Percentiles rank a stretch among this genome's conserved stretches.
Evolutionary conservation across 2,329 filamentous ascomycete species (phyloP).

Genomic region (Aureobasidium sp.): DNA sequence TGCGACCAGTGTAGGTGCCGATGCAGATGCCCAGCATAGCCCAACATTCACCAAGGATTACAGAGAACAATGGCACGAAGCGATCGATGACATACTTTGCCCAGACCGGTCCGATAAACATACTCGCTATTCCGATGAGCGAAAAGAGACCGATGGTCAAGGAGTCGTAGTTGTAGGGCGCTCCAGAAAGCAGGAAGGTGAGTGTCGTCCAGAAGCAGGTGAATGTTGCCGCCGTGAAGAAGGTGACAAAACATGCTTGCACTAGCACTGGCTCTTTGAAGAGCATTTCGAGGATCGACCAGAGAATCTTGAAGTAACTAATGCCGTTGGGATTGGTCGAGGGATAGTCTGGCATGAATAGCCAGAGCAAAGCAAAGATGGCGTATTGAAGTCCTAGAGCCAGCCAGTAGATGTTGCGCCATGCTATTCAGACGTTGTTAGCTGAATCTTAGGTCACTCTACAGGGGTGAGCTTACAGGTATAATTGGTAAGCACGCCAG

Average conservation of each 20-base stretch:
- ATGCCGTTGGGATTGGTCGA: conserved; percentile 60
- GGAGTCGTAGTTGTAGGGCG: conserved; percentile 61
- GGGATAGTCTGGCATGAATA: conserved; percentile 77
- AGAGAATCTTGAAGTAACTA: conserved; percentile 60
- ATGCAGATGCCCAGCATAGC: conserved; percentile 56
- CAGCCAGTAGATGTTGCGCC: conserved; percentile 76
- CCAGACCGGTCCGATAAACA: conserved; percentile 62
- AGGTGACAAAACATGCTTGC: conserved; percentile 61
- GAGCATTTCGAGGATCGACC: conserved; percentile 58
- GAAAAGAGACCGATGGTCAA: conserved; percentile 71
- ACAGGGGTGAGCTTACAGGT: background rate
- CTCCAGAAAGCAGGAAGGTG: conserved; percentile 67
- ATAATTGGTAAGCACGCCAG: conserved; percentile 62
- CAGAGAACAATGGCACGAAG: conserved; percentile 61
- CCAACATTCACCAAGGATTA: conserved; percentile 54
- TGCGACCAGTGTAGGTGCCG: conserved; percentile 61
- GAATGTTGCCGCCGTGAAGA: conserved; percentile 56
- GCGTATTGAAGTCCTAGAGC: conserved; percentile 63
- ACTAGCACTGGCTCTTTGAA: conserved; percentile 60
- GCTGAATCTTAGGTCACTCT: background rate
- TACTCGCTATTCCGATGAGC: conserved; percentile 65
- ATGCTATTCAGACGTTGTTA: conserved; percentile 49
- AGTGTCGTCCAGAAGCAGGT: conserved; percentile 68
- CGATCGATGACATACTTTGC: conserved; percentile 63
- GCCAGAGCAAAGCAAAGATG: conserved; percentile 58